phyloP scores from a whole-genome alignment of 345 rosid species.

The Iberis pinnata region DNA sequence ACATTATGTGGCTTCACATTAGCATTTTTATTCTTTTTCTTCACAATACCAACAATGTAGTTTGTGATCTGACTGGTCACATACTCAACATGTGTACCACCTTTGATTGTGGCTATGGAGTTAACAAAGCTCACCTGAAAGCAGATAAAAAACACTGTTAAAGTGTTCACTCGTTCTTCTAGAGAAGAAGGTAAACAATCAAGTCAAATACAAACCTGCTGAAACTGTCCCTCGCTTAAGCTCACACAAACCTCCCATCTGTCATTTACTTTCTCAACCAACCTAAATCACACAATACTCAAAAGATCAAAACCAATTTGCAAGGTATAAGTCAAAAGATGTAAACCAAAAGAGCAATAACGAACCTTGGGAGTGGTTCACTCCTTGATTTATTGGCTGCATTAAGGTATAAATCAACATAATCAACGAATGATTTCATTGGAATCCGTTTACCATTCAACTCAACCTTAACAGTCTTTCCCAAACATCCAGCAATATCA shows the following conservation, averaged over 20 bases:
- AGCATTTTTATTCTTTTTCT: conserved; percentile 82
- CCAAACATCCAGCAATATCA: conserved; percentile 92
- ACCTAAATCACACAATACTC: conserved; percentile 35
- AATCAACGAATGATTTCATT: conserved; percentile 64
- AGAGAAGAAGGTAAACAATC: background rate
- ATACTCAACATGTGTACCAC: conserved; percentile 97
- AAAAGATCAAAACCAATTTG: conserved; percentile 12
- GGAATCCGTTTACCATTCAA: conserved; percentile 69
- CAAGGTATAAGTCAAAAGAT: background rate
- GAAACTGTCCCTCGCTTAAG: conserved; percentile 89
- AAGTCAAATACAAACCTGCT: conserved; percentile 51
- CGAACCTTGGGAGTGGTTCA: conserved; percentile 54
- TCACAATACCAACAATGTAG: conserved; percentile 57
- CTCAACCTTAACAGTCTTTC: conserved; percentile 85
- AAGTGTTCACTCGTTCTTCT: background rate
- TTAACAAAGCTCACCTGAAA: conserved; percentile 92
- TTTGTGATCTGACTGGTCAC: conserved; percentile 81
- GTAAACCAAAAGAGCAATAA: background rate
- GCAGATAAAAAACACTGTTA: conserved; percentile 7
- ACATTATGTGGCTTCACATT: conserved; percentile 76
- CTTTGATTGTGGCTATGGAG: conserved; percentile 79
- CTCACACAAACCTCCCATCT: conserved; percentile 92
- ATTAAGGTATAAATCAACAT: conserved; percentile 62
- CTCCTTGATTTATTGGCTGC: conserved; percentile 38
- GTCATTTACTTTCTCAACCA: conserved; percentile 58